Evolutionary conservation across 176 grass and related monocot genomes (phyloP), one percentile per base, ranked within the genome.

Genomic region (Carex pumila): DNA sequence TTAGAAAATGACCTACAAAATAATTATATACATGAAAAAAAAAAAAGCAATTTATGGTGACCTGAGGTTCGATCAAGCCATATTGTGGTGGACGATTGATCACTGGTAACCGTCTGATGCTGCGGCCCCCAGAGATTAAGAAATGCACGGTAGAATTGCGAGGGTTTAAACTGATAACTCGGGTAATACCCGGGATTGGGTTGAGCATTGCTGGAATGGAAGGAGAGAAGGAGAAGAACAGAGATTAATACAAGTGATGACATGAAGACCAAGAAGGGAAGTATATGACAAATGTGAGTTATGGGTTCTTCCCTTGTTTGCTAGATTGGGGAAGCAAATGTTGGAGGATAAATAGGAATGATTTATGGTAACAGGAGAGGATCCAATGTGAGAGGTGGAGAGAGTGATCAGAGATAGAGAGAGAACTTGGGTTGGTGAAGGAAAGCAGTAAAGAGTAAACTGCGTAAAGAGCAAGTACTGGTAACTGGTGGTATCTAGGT

Each of bases 11-110:
- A 5, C 43, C 3, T 52, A 25, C 1, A 36, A 49, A 13, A 30
- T 67, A 37, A 34, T 34, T 2, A 34, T 34, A 2, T 2, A 34
- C 32, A 34, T 34, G 32, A 34, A 34, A 34, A 3, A 34, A 34
- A 3, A 34, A 34, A 3, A 34, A 34, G 32, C 37, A 39, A 39
- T 6, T 39, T 5, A 39, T 39, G 7, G 0, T 6, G n/a, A 91
- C 89, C 93, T 50, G 93, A 92, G 52, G 57, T 83, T 4, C 36
- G 31, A 64, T 94, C 93, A n/a, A 94, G 84, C 93, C 93, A 94
- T 13, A 94, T 83, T 36, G 84, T 92, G 5, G 84, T 85, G 3
- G 76, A 50, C 54, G 29, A 79, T 60, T 88, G 86, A 53, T 91
- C 86, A 17, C 39, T 10, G 11, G 43, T 25, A 39, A 92, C 65